phyloP scores from a whole-genome alignment of 371 early-diverging fungal genomes.

The Sporodiniella umbellata region DNA sequence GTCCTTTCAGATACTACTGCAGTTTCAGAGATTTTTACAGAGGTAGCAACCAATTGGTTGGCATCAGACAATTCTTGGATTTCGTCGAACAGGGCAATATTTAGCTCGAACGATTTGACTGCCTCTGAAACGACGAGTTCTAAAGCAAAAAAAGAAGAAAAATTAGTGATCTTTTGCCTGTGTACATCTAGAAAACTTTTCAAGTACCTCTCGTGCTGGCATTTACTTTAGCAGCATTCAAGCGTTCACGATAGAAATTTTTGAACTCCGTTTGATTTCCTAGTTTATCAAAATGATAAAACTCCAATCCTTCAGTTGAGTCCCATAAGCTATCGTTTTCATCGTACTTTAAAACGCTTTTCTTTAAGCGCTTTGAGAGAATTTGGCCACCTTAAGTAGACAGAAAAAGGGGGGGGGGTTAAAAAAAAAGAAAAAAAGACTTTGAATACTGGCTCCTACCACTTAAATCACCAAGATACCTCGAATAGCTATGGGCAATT shows the following conservation, averaged over 20 bases:
- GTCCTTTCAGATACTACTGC: neutral
- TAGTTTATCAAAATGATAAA: too few species aligned
- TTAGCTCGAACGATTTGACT: constrained; percentile 40
- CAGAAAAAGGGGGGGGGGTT: neutral
- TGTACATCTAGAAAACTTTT: neutral
- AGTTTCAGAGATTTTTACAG: neutral
- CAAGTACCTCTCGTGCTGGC: constrained; percentile 25
- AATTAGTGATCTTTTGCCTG: too few species aligned
- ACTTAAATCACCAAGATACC: constrained; percentile 63
- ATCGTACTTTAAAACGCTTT: constrained; percentile 16
- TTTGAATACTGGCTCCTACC: constrained; percentile 47
- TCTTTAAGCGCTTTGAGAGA: constrained; percentile 52
- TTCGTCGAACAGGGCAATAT: constrained; percentile 48
- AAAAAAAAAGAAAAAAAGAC: neutral
- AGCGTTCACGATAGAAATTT: constrained; percentile 47
- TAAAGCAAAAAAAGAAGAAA: neutral
- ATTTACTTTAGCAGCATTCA: constrained; percentile 41
- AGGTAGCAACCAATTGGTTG: constrained; percentile 18
- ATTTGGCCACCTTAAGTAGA: constrained; percentile 54
- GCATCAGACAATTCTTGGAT: constrained; percentile 38
- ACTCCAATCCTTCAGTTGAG: constrained; percentile 39
- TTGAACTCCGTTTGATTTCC: constrained; percentile 58
- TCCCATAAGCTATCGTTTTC: constrained; percentile 40
- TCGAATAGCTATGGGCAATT: constrained; percentile 59
- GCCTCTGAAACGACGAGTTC: constrained; percentile 43